Base-by-base conservation (phyloP, 148 eudicot genomes). In the Vaccinium vitisidaea region DNA sequence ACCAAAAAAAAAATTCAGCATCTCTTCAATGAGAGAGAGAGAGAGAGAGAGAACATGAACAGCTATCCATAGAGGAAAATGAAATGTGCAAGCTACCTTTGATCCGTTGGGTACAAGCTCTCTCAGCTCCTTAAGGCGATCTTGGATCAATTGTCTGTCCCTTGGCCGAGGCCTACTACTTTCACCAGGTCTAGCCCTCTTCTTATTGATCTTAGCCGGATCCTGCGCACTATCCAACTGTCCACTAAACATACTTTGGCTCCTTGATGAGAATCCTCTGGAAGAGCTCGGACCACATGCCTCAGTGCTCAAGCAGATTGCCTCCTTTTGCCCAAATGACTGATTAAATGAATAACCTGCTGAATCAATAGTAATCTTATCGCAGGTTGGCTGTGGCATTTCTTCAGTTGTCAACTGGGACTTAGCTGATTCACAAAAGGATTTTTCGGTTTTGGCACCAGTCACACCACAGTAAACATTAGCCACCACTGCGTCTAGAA, bases 121-220 rank as follows among this genome's bases (percentile, higher is more conserved):
- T 16, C 98, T 90, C 49, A 94, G 88, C 87, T 96, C 97, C 85
- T 92, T 96, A 84, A 96, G 90, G 21, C 98, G 98, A 87, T 96
- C 98, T 89, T 96, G 98, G 86, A 96, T 94, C 84, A 96, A 86
- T 82, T 96, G 98, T 80, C 98, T 92, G 84, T 96, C 98, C 90
- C 98, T 93, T 48, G 98, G 98, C 86, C 98, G 91, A 80, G 98
- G 98, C 70, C 96, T 92, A 46, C 90, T 83, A 88, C 87, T 96
- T 88, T 93, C 98, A 80, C 95, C 95, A 75, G 94, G 94, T 84
- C 93, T 94, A 75, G 97, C 94, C 84, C 97, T 89, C 88, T 94
- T 96, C 81, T 90, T 96, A 82, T 80, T 88, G 30, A 75, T 73
- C 85, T 94, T 94, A 36, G 78, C 86, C 4, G 77, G 88, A 77